Base-by-base conservation (phyloP, 768 basidiomycete genomes). In the Lactifluus echinatus region DNA sequence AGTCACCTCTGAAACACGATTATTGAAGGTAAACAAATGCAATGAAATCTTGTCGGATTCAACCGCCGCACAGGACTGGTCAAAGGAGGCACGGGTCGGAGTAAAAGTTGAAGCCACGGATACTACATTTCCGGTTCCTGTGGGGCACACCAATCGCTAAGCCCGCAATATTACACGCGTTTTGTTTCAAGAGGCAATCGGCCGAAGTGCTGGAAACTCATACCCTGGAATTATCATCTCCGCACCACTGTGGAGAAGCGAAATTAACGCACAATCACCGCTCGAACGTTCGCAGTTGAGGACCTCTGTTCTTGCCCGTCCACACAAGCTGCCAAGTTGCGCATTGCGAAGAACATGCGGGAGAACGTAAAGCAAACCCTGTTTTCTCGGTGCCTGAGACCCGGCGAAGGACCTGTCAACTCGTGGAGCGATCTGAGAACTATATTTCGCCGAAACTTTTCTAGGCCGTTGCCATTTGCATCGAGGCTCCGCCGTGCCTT, bases 361-460 rank as follows among this genome's bases (percentile, higher is more conserved):
- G 43, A 5, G 14, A 48, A 44, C 33, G 43, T 23, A 28, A 31
- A 36, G 39, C 29, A 40, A 46, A 48, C 54, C 54, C 37, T 17
- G 6, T 40, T 48, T 44, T 45, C 23, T 57, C 24, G 23, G 56
- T 53, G n/a, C 45, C 51, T 53, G 46, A 47, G 29, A 47, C 44
- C 44, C 14, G 45, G 29, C 34, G 37, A 29, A 46, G 28, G 46
- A 31, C 14, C 23, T 19, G 24, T n/a, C n/a, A 11, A 19, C 23
- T 17, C 24, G 43, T 53, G 52, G 26, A 26, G 19, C 42, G 34
- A 29, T 50, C 26, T 42, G 19, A 50, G 43, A 39, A 34, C 26
- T 12, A 11, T 33, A 17, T 37, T 56, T 29, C n/a, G n/a, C 37
- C 36, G n/a, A 23, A 26, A 15, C 21, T 40, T 46, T 34, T 24